Percentiles rank a stretch among this genome's conserved stretches.
Evolutionary conservation across 1,139 yeast genomes (phyloP).

Genomic region (Blastobotrys buckinghamii): DNA sequence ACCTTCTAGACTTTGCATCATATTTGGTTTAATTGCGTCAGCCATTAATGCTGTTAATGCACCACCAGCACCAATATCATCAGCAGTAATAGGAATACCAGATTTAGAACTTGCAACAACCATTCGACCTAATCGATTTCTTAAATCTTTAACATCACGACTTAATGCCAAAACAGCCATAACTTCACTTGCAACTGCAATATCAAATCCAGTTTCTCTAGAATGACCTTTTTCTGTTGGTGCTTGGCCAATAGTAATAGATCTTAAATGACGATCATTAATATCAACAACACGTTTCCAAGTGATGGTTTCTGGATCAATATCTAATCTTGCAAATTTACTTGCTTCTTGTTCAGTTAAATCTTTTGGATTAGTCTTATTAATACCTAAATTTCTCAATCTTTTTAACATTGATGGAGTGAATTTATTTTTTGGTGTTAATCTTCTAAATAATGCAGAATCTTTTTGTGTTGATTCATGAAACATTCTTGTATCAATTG

Average conservation of each 20-base stretch:
- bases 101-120: slow-evolving; percentile 78
- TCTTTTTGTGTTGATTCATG: slow-evolving; percentile 94
- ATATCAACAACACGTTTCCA: slow-evolving; percentile 97
- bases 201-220: slow-evolving; percentile 91
- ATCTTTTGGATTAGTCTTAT: slow-evolving; percentile 74
- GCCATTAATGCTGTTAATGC: slow-evolving; percentile 92
- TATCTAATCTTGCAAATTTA: slow-evolving; percentile 77
- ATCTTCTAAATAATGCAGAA: slow-evolving; percentile 76
- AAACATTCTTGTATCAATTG: slow-evolving; percentile 96
- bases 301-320: slow-evolving; percentile 89
- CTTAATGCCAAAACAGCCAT: slow-evolving; percentile 97
- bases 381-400: slow-evolving; percentile 71
- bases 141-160: slow-evolving; percentile 75
- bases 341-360: slow-evolving; percentile 74
- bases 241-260: slow-evolving; percentile 87
- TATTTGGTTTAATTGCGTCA: slow-evolving; percentile 95
- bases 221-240: slow-evolving; percentile 91
- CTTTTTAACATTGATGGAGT: slow-evolving; percentile 75
- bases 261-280: slow-evolving; percentile 90
- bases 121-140: slow-evolving; percentile 84
- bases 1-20: slow-evolving; percentile 98
- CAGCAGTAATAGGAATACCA: slow-evolving; percentile 92
- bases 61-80: slow-evolving; percentile 96
- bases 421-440: slow-evolving; percentile 91
- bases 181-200: slow-evolving; percentile 94